These are phyloP conservation scores for Thermomyces lanuginosus DNA, from an alignment of 2,329 filamentous ascomycete genomes.

Conservation along the genomic window DNA sequence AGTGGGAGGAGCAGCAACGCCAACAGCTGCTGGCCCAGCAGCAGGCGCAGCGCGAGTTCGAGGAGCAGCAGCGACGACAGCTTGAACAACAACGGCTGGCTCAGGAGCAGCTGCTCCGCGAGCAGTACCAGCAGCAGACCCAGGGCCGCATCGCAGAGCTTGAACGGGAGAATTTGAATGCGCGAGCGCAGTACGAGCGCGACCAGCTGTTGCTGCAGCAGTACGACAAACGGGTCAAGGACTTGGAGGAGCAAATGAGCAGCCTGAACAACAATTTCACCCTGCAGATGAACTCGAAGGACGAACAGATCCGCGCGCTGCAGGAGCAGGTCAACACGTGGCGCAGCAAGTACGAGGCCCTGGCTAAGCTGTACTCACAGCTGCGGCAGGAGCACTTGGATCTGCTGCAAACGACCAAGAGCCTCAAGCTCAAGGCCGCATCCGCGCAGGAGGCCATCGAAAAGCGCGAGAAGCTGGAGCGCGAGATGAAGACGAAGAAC, in stretches of 20 bases:
- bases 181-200: constrained; percentile 87
- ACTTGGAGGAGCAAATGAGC: constrained; percentile 68
- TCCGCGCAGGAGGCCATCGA: constrained; percentile 96
- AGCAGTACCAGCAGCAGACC: constrained; percentile 85
- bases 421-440: constrained; percentile 86
- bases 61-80: constrained; percentile 77
- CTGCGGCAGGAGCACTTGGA: constrained; percentile 89
- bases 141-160: constrained; percentile 91
- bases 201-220: constrained; percentile 95
- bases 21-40: constrained; percentile 69
- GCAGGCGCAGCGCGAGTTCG: constrained; percentile 85
- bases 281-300: constrained; percentile 74
- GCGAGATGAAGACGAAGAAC: constrained; percentile 98
- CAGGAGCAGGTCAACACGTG: constrained; percentile 98
- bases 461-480: constrained; percentile 80
- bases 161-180: constrained; percentile 86
- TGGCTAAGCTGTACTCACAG: constrained; percentile 95
- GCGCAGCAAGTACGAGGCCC: constrained; percentile 88
- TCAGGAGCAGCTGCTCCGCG: constrained; percentile 72
- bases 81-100: constrained; percentile 80
- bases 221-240: constrained; percentile 88
- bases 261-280: constrained; percentile 70
- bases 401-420: constrained; percentile 88
- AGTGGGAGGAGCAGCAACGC: constrained; percentile 64
- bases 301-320: constrained; percentile 81